Evolutionary conservation across 306 rosid genomes (phyloP).

Genomic region (Corylus avellana): DNA sequence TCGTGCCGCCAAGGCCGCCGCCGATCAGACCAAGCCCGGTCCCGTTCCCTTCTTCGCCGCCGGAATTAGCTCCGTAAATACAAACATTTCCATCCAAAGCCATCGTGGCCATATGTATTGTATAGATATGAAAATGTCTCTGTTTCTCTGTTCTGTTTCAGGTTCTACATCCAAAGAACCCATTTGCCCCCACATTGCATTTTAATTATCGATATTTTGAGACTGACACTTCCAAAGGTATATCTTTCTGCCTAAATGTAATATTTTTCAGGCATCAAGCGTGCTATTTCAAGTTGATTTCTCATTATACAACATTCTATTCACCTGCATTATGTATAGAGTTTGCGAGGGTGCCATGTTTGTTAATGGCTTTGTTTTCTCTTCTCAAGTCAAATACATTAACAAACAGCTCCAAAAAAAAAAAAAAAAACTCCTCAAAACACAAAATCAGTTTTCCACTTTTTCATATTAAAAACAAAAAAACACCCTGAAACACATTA

Average conservation of each 20-base stretch:
- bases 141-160: slow-evolving; percentile 25
- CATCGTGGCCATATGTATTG: background rate
- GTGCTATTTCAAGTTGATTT: background rate
- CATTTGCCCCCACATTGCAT: slow-evolving; percentile 93
- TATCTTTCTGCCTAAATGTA: background rate
- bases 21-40: slow-evolving; percentile 62
- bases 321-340: background rate
- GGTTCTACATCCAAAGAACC: slow-evolving; percentile 98
- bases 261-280: background rate
- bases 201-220: slow-evolving; percentile 96
- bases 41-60: slow-evolving; percentile 95
- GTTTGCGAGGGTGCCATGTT: background rate
- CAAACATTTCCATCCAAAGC: background rate
- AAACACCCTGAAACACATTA: no score
- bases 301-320: background rate
- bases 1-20: slow-evolving; percentile 80
- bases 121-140: background rate
- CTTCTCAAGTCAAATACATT: no score
- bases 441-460: no score
- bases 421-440: no score
- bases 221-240: slow-evolving; percentile 90
- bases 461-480: no score
- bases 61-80: slow-evolving; percentile 87
- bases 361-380: no score
- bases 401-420: no score